Evolutionary conservation across 2,329 filamentous ascomycete genomes (phyloP), one percentile per base, ranked within the genome.

Genomic region (Cryphonectria parasitica): DNA sequence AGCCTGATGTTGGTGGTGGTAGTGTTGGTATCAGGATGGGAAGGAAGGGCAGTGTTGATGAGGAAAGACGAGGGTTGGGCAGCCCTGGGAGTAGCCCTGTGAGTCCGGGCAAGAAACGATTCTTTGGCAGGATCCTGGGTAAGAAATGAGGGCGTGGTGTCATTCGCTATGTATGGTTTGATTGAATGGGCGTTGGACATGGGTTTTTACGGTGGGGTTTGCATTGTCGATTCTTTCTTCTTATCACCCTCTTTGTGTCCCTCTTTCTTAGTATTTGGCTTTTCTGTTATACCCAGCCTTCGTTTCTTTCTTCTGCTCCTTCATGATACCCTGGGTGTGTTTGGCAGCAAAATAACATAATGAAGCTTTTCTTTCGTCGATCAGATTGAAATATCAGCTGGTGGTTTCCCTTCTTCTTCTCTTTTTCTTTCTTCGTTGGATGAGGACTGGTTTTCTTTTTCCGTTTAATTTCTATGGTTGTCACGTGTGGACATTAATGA

Each of bases 51-150:
- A 64, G 67, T 64, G 64, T 64, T 22, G 64, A 65, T 17, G 69
- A 71, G 45, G 45, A 49, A 7, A 22, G 45, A n/a, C 45, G 22
- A 22, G 45, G 22, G 19, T 49, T 8, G 45, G 45, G 45, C 6
- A 49, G 45, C 45, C 45, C 45, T 2, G 45, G 45, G 25, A 28
- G 66, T 1, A 43, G 34, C 17, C 39, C 66, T 17, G n/a, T 58
- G 2, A 63, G 66, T 41, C 66, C 58, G 31, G 43, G 68, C 28
- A 70, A 67, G 39, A 68, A 61, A 63, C 66, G 67, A 17, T 17
- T 72, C 22, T 63, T 72, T 2, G 62, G 69, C 1, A 72, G 66
- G 66, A 66, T 72, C 25, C 56, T 72, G n/a, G 63, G 71, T 7
- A 72, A 68, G 71, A 70, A 71, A n/a, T 70, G 10, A 64, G 15